These are phyloP conservation scores for Lenwebbia sp. DNA, from an alignment of 345 rosid genomes.

Conservation along the genomic window DNA sequence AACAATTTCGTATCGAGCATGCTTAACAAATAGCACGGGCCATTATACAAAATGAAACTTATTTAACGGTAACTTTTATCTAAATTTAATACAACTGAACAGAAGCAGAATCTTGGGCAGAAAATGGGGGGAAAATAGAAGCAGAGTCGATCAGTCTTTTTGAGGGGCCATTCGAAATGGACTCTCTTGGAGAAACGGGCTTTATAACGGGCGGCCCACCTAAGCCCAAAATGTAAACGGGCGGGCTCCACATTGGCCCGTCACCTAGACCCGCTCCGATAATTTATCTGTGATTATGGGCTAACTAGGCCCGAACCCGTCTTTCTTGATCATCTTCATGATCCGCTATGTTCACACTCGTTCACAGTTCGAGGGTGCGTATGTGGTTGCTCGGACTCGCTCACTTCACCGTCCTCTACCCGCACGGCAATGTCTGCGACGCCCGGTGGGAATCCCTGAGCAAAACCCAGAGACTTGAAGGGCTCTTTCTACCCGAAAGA, in stretches of 20 bases:
- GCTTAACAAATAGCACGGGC: neutral
- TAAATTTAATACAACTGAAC: neutral
- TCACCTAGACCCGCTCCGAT: neutral
- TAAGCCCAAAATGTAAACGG: rapidly evolving
- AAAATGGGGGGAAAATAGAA: neutral
- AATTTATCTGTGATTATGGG: neutral
- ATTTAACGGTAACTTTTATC: neutral
- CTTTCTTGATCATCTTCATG: neutral
- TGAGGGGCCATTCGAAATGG: neutral
- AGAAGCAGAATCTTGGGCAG: neutral
- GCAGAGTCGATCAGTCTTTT: neutral
- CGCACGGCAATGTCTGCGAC: neutral
- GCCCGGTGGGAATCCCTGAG: neutral
- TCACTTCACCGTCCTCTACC: neutral
- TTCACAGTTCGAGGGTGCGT: neutral
- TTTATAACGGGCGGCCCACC: neutral
- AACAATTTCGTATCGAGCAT: rapidly evolving
- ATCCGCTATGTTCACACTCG: neutral
- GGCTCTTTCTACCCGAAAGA: neutral
- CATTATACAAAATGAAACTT: neutral
- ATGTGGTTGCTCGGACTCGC: neutral
- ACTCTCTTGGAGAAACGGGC: neutral
- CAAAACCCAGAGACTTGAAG: neutral
- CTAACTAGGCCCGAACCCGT: neutral
- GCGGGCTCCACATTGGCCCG: neutral